Conservation (phyloP, 768 basidiomycete genomes). For the Termitomyces sp. region DNA sequence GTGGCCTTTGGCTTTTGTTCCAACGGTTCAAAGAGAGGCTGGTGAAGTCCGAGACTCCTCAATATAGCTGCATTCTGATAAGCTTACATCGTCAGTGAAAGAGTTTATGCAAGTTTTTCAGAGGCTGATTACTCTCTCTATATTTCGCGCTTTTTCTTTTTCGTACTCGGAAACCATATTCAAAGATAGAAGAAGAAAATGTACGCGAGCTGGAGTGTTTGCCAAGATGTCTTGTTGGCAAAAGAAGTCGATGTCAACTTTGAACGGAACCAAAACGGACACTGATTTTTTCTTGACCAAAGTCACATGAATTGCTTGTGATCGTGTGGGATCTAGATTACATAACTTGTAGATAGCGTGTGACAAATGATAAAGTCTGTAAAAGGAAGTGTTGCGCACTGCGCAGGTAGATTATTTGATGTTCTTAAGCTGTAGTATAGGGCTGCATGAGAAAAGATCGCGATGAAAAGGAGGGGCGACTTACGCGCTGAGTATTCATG, state of each 20-base stretch:
- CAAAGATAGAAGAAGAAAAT: neutral
- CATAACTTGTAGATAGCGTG: neutral
- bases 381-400: neutral
- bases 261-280: neutral
- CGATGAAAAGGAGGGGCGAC: conserved; percentile 14
- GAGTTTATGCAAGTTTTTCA: neutral
- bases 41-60: conserved; percentile 35
- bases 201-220: neutral
- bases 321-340: conserved; percentile 6
- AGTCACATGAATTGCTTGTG: conserved; percentile 17
- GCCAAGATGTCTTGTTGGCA: neutral
- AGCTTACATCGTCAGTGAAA: neutral
- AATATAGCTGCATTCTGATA: conserved; percentile 39
- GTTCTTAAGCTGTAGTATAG: conserved; percentile 48
- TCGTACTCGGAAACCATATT: conserved; percentile 28
- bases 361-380: neutral
- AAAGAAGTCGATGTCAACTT: neutral
- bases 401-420: conserved; percentile 36
- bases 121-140: conserved; percentile 19
- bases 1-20: conserved; percentile 31
- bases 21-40: conserved; percentile 38
- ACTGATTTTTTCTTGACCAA: neutral
- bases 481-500: conserved; percentile 77
- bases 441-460: neutral
- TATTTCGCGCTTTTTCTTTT: conserved; percentile 26